Evolutionary conservation across 139 green algal species (phyloP), one percentile per base, ranked within the genome.

Genomic region (Chlorella sp.): DNA sequence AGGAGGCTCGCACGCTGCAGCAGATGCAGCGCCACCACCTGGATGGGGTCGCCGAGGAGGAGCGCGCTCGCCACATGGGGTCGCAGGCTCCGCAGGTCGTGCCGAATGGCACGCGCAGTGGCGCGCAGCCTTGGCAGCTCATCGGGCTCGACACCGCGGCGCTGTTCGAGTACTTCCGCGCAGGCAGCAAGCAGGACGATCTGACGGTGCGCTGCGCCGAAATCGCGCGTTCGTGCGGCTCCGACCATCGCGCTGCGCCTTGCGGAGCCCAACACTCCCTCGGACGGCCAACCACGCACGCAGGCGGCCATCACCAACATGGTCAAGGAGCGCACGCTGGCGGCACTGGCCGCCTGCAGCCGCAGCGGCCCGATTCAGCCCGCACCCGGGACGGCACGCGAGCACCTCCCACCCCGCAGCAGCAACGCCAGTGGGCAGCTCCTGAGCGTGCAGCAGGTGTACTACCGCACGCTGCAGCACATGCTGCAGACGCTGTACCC

Each of bases 121-220:
- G n/a, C n/a, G n/a, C n/a, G n/a, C n/a, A n/a, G n/a, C n/a, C n/a
- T 64, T 64, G 55, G 55, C 55, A 64, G 27, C 55, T 64, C 22
- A 20, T 27, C 4, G 55, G 55, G 14, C 55, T 64, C 20, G 27
- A 64, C 24, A 64, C 55, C 22, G 55, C 22, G 24, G 24, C 55
- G 4, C 27, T 64, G 55, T 64, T 64, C 24, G 20, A 31, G 20
- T 64, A 64, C 27, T 29, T 64, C 20, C 55, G 55, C 20, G 24
- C 4, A 10, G 20, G 55, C 55, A 64, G 27, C 4, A 64, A 64
- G 55, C 55, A 64, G 24, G 55, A 64, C 20, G 55, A 64, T 20
- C 24, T 64, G 24, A 31, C 55, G 55, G 55, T 64, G 55, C 17
- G 55, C 10, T 10, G 10, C 17, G 42, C 42, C 10, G 17, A 55